phyloP scores from a whole-genome alignment of 306 rosid species.

The Cucurbita maxima region DNA sequence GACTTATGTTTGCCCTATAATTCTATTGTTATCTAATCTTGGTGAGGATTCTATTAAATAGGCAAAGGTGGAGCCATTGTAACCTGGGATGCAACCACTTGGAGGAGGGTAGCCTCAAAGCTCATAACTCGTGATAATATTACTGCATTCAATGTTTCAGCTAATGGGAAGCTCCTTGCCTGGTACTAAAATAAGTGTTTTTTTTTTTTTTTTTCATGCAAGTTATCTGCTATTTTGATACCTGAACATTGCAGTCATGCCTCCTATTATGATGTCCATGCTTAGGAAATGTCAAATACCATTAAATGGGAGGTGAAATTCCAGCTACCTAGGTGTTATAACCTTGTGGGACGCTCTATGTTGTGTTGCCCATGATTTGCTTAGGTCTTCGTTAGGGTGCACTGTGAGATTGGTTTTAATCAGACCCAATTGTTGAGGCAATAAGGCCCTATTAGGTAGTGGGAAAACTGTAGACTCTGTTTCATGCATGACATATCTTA shows the following conservation, averaged over 20 bases:
- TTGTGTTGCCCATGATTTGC: background rate
- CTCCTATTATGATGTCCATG: background rate
- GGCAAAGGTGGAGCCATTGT: slow-evolving; percentile 63
- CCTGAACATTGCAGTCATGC: background rate
- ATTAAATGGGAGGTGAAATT: background rate
- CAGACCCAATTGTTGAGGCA: background rate
- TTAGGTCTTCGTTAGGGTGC: background rate
- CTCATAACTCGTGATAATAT: slow-evolving; percentile 44
- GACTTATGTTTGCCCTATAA: background rate
- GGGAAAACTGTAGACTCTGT: background rate
- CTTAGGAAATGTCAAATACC: background rate
- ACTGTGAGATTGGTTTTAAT: background rate
- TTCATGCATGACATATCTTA: no score
- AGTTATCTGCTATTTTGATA: background rate
- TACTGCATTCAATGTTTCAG: slow-evolving; percentile 60
- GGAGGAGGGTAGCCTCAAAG: slow-evolving; percentile 62
- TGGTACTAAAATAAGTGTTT: slow-evolving; percentile 33
- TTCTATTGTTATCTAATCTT: slow-evolving; percentile 6
- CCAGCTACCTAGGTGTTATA: background rate
- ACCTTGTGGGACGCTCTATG: background rate
- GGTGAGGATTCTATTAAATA: slow-evolving; percentile 11
- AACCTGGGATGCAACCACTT: slow-evolving; percentile 68
- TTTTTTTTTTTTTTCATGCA: background rate
- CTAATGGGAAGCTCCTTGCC: slow-evolving; percentile 71
- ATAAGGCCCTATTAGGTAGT: background rate